Evolutionary conservation across 805 yeast genomes (phyloP).

Genomic region (Clavispora phyllophila): DNA sequence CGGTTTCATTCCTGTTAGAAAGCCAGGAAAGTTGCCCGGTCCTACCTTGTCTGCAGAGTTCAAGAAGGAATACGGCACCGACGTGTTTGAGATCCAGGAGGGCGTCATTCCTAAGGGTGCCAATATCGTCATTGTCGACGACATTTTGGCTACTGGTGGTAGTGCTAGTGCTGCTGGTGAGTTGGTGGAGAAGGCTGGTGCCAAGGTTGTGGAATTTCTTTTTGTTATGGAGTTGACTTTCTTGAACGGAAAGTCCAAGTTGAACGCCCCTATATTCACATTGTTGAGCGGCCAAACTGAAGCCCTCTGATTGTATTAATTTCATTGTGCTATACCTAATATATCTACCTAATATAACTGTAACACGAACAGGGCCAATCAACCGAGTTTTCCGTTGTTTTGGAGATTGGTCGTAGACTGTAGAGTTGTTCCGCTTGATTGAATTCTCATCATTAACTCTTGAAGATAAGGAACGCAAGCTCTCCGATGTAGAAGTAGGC

Average conservation of each 20-base stretch:
- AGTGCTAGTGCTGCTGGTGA: conserved; percentile 93
- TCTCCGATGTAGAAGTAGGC: conserved; percentile 67
- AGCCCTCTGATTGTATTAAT: conserved; percentile 8
- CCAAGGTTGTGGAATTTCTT: conserved; percentile 69
- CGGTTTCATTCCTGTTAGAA: conserved; percentile 93
- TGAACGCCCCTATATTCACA: conserved; percentile 84
- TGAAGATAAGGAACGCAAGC: conserved; percentile 63
- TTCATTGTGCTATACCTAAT: conserved; percentile 12
- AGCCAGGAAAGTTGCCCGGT: conserved; percentile 94
- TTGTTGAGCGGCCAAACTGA: conserved; percentile 78
- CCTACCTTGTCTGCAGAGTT: conserved; percentile 64
- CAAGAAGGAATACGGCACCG: conserved; percentile 90
- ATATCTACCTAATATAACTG: conserved; percentile 1
- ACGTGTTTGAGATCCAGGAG: conserved; percentile 81
- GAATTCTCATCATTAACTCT: conserved; percentile 36
- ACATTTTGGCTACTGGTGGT: conserved; percentile 97
- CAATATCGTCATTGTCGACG: conserved; percentile 85
- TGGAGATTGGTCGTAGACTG: too few relatives aligned
- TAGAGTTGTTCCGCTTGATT: not conserved
- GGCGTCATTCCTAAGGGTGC: conserved; percentile 77
- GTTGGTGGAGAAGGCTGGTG: conserved; percentile 62
- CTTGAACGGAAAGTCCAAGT: conserved; percentile 86
- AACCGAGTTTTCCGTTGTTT: not conserved
- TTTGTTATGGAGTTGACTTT: conserved; percentile 94
- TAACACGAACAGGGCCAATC: too few relatives aligned